phyloP scores from a whole-genome alignment of 2,329 filamentous ascomycete species.

The Aspergillus brunneoviolaceus region DNA sequence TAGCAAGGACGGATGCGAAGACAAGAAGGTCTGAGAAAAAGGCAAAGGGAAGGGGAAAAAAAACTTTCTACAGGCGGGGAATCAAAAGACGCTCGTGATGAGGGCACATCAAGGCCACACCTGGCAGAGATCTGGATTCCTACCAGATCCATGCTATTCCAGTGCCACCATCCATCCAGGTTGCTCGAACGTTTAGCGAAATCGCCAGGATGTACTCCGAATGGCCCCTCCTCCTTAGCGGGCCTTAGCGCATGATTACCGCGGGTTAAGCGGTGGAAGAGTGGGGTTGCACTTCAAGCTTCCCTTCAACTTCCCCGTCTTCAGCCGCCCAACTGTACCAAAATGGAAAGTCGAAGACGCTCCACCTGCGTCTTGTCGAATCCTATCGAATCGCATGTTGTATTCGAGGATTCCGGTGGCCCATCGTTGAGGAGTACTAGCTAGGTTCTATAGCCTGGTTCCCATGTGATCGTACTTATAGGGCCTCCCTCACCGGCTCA shows the following conservation, averaged over 20 bases:
- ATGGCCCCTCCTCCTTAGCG: conserved; percentile 2
- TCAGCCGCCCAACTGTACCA: background rate
- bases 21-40: background rate
- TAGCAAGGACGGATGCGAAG: background rate
- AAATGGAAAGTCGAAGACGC: background rate
- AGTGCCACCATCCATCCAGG: background rate
- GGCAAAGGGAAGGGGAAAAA: background rate
- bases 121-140: conserved; percentile 2
- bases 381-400: conserved; percentile 1
- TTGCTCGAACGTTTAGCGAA: background rate
- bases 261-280: conserved; percentile 1
- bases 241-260: conserved; percentile 5
- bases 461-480: background rate
- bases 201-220: conserved; percentile 2
- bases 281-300: background rate
- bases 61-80: background rate
- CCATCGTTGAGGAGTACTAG: background rate
- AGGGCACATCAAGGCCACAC: background rate
- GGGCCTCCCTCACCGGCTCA: background rate
- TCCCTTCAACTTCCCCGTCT: background rate
- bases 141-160: conserved; percentile 4
- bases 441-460: background rate
- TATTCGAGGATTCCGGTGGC: background rate
- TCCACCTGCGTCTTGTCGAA: background rate
- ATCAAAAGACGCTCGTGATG: background rate